Conservation (phyloP, 768 basidiomycete species). For the Suillus weaverae region DNA sequence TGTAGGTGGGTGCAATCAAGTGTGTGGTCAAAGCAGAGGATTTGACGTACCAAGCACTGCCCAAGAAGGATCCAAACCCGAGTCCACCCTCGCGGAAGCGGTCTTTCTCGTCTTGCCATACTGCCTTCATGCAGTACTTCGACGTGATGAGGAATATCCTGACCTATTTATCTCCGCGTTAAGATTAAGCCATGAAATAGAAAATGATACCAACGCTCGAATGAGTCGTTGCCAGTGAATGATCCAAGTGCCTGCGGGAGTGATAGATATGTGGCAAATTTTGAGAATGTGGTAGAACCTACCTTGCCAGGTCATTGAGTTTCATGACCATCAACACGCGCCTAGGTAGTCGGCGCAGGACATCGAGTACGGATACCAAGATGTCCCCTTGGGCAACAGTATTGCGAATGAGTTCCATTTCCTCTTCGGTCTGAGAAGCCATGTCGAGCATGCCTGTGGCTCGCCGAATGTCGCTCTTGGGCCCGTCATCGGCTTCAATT, state of each 20-base stretch:
- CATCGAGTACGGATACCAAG: constrained; percentile 81
- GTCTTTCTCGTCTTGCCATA: constrained; percentile 70
- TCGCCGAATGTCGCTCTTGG: constrained; percentile 46
- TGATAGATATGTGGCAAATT: background rate
- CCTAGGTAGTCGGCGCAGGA: constrained; percentile 83
- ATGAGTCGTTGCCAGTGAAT: constrained; percentile 85
- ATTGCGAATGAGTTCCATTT: constrained; percentile 78
- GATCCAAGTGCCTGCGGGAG: constrained; percentile 66
- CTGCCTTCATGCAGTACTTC: constrained; percentile 79
- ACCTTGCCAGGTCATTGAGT: constrained; percentile 84
- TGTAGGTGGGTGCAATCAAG: constrained; percentile 27
- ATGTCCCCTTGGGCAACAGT: constrained; percentile 88
- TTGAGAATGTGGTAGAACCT: constrained; percentile 14
- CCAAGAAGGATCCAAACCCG: constrained; percentile 51
- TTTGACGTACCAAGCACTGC: constrained; percentile 68
- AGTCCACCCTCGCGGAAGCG: constrained; percentile 54
- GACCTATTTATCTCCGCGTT: constrained; percentile 39
- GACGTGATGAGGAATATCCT: constrained; percentile 92
- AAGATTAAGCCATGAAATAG: background rate
- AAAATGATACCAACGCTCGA: constrained; percentile 51
- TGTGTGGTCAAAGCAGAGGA: background rate
- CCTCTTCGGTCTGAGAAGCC: constrained; percentile 64
- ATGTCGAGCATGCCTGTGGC: constrained; percentile 79
- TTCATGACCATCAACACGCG: constrained; percentile 83
- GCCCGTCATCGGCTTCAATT: constrained; percentile 42